Percentiles rank a stretch among this genome's conserved stretches.
These are phyloP conservation scores for Calamus simplicifolius DNA, from an alignment of 176 grass and related monocot species.

Conservation along the genomic window DNA sequence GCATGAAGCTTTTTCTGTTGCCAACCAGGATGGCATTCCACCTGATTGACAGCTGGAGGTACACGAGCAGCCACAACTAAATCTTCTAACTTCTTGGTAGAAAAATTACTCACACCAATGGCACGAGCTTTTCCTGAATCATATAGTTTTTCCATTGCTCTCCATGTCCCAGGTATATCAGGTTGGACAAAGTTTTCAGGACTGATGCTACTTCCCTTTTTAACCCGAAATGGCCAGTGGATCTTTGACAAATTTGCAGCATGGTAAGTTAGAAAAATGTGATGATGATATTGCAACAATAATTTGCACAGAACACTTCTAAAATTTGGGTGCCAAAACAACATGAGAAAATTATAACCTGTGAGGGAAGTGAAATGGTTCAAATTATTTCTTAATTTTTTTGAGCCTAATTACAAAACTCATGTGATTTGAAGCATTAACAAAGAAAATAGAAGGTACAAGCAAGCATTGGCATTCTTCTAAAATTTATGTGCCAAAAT, in stretches of 20 bases:
- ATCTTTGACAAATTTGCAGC: neutral
- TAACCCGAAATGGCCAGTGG: constrained; percentile 18
- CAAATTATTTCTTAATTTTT: too few relatives aligned
- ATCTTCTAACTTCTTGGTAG: constrained; percentile 18
- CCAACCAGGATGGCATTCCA: constrained; percentile 15
- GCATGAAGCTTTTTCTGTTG: constrained; percentile 6
- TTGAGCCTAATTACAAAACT: too few relatives aligned
- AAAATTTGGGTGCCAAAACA: too few relatives aligned
- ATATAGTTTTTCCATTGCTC: constrained; percentile 8
- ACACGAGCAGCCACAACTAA: constrained; percentile 1
- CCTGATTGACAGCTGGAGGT: constrained; percentile 13
- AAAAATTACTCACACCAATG: constrained; percentile 17
- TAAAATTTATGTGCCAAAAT: too few relatives aligned
- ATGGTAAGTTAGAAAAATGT: too few relatives aligned
- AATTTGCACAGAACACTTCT: too few relatives aligned
- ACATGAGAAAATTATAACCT: too few relatives aligned
- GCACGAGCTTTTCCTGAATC: constrained; percentile 17
- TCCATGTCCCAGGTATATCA: constrained; percentile 14
- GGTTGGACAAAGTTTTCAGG: constrained; percentile 8
- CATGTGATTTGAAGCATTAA: too few relatives aligned
- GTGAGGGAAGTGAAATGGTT: too few relatives aligned
- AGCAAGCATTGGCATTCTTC: too few relatives aligned
- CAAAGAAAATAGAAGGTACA: too few relatives aligned
- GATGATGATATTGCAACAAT: too few relatives aligned
- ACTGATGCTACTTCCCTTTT: constrained; percentile 9